Evolutionary conservation across 345 rosid genomes (phyloP).

Genomic region (Limnanthes douglasii): DNA sequence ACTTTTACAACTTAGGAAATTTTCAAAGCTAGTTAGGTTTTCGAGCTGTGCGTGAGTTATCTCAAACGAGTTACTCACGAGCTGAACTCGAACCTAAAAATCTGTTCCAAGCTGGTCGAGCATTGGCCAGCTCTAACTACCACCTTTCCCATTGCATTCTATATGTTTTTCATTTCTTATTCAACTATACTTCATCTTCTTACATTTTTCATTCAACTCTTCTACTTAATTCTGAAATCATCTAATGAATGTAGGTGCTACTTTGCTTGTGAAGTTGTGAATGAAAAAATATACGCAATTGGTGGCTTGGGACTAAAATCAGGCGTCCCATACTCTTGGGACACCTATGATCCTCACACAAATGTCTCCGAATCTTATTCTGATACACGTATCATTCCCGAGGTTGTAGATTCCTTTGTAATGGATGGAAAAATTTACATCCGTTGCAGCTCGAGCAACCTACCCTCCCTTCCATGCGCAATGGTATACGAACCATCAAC

Average conservation of each 20-base stretch:
- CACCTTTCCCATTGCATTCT: too few relatives aligned
- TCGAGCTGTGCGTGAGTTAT: too few relatives aligned
- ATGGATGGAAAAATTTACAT: constrained; percentile 53
- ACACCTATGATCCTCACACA: constrained; percentile 34
- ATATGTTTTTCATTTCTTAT: too few relatives aligned
- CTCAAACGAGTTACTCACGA: too few relatives aligned
- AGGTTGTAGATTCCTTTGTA: constrained; percentile 49
- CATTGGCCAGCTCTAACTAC: too few relatives aligned
- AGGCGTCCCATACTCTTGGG: constrained; percentile 45
- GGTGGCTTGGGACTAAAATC: constrained; percentile 46
- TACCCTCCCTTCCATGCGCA: constrained; percentile 19
- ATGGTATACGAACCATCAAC: constrained; percentile 31
- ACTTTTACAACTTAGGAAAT: too few relatives aligned
- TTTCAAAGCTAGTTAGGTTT: too few relatives aligned
- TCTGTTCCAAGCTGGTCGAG: too few relatives aligned
- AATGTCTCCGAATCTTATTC: constrained; percentile 26
- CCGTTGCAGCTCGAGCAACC: constrained; percentile 21
- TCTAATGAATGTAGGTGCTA: constrained; percentile 31
- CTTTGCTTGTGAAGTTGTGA: constrained; percentile 54
- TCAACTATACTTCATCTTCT: constrained; percentile 2
- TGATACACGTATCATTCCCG: constrained; percentile 27
- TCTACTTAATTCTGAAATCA: constrained; percentile 1
- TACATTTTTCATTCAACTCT: background rate
- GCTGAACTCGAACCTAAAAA: too few relatives aligned
- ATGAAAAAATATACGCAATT: constrained; percentile 46